Percentiles rank a stretch among this genome's conserved stretches.
Conservation (phyloP, 305 asterid genomes). For the Solanum aculeatissimum region DNA sequence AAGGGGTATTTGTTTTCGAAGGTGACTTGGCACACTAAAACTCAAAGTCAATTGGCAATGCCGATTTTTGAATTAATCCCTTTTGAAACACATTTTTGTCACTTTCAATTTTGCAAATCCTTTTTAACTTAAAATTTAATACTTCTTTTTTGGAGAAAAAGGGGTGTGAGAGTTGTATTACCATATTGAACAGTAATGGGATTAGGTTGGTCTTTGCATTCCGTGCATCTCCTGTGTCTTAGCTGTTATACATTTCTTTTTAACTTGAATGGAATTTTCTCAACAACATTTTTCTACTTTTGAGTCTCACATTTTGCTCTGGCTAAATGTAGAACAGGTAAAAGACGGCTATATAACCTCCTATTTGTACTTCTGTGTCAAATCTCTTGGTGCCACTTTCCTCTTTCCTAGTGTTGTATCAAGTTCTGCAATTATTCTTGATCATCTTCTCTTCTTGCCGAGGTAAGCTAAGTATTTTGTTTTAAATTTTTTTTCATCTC, state of each 20-base stretch:
- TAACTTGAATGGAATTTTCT: neutral
- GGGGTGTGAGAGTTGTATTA: too few species aligned
- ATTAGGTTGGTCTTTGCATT: neutral
- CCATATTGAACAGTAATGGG: too few species aligned
- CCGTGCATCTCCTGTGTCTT: neutral
- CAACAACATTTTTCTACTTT: neutral
- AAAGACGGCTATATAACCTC: neutral
- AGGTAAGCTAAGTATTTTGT: neutral
- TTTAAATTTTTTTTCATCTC: neutral
- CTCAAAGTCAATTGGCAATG: too few species aligned
- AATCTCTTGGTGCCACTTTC: neutral
- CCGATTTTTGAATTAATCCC: too few species aligned
- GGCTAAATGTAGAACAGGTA: neutral
- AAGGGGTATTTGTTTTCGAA: too few species aligned
- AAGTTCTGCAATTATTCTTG: neutral
- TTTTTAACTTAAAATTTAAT: too few species aligned
- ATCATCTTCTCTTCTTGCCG: neutral
- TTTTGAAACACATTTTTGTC: too few species aligned
- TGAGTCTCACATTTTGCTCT: neutral
- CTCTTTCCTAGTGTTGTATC: neutral
- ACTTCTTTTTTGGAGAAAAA: too few species aligned
- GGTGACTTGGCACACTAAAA: too few species aligned
- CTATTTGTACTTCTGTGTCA: neutral
- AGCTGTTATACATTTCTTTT: neutral
- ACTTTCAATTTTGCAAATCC: too few species aligned